Evolutionary conservation across 1,139 yeast species (phyloP).

Genomic region (Diutina rugosa): DNA sequence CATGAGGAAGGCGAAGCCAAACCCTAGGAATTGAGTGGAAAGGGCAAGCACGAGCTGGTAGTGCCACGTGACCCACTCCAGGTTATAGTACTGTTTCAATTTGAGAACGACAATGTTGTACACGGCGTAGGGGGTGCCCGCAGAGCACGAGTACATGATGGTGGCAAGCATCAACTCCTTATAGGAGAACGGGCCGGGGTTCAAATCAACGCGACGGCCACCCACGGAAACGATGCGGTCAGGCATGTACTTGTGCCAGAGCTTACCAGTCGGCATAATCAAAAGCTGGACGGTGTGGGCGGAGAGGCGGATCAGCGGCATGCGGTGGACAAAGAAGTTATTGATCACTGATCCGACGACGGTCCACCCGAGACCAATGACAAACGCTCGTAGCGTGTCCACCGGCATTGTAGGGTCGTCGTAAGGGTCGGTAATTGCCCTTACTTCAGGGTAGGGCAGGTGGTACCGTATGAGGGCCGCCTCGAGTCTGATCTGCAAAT

Average conservation of each 20-base stretch:
- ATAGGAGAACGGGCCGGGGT: slow-evolving; percentile 28
- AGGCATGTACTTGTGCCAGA: slow-evolving; percentile 19
- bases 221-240: slow-evolving; percentile 5
- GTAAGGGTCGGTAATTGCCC: slow-evolving; percentile 32
- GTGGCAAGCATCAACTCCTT: slow-evolving; percentile 24
- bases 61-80: slow-evolving; percentile 29
- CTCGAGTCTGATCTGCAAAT: slow-evolving; percentile 22
- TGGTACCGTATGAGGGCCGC: slow-evolving; percentile 30
- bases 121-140: slow-evolving; percentile 31
- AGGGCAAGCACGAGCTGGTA: slow-evolving; percentile 24
- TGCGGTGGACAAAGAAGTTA: slow-evolving; percentile 30
- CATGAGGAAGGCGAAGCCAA: slow-evolving; percentile 35
- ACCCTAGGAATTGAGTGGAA: slow-evolving; percentile 33
- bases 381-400: slow-evolving; percentile 30
- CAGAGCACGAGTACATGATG: slow-evolving; percentile 32
- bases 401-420: slow-evolving; percentile 26
- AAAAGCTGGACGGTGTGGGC: slow-evolving; percentile 31
- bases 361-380: slow-evolving; percentile 30
- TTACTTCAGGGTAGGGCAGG: slow-evolving; percentile 34
- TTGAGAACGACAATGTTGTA: slow-evolving; percentile 33
- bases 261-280: slow-evolving; percentile 26
- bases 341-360: slow-evolving; percentile 28
- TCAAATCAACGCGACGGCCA: slow-evolving; percentile 16
- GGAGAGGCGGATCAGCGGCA: slow-evolving; percentile 26
- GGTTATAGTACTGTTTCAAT: slow-evolving; percentile 27